Evolutionary conservation across 306 rosid genomes (phyloP), one percentile per base, ranked within the genome.

Genomic region (Medicago lupulina): DNA sequence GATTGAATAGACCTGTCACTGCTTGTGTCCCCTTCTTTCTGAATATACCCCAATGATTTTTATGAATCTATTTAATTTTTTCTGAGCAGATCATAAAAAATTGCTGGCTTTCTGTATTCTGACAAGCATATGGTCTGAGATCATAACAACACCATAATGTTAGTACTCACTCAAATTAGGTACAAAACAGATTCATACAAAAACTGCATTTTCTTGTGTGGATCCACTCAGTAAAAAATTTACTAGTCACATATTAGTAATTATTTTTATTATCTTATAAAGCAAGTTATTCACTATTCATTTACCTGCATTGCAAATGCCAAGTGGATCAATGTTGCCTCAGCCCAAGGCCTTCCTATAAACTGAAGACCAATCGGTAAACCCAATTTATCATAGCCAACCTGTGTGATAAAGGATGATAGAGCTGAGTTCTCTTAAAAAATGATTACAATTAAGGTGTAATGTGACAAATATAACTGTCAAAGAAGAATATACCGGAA

Each of bases 361-460:
- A 94, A 88, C 82, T 94, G 98, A 82, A 94, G 93, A 25, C 98
- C 98, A 77, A 93, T 93, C 7, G 98, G 96, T 84, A 94, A 76
- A 49, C 98, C 98, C 38, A 50, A 34, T 79, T 85, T 85, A 63
- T 88, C 93, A 36, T 91, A 94, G 39, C 98, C 98, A 76, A 91
- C 90, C 98, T 94, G 83, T 94, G 81, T 58, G 51, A 73, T 38
- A 14, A 74, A 76, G 49, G 0, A 25, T 38, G 36, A 67, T 59
- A 18, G 2, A 19, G 36, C 10, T 17, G 21, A 39, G 40, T 63
- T 68, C 53, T 67, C n/a, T 11, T 14, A 28, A 58, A 38, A 34
- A 66, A 46, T 69, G 28, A 13, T 49, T 1, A 50, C 16, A 14
- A 14, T n/a, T 61, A 9, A 25, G 40, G 34, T 43, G 4, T 40